Conservation (phyloP, 495 filamentous ascomycete species). For the Penicillium bovifimosum region DNA sequence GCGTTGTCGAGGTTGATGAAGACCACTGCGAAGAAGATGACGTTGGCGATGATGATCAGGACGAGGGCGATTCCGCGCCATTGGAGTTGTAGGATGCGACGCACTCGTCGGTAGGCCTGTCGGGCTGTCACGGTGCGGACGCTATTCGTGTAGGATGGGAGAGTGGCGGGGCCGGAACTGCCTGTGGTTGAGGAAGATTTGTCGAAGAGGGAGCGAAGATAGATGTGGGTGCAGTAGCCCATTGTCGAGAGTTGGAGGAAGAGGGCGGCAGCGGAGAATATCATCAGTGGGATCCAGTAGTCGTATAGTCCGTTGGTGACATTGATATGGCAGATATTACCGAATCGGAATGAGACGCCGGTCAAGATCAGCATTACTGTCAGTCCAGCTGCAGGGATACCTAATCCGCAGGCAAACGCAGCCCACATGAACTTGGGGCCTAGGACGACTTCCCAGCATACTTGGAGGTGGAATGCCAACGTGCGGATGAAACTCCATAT, state of each 20-base stretch:
- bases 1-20: conserved; percentile 81
- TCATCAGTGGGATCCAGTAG: conserved; percentile 87
- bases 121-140: conserved; percentile 77
- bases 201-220: conserved; percentile 74
- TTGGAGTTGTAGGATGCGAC: conserved; percentile 83
- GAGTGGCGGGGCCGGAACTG: conserved; percentile 47
- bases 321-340: conserved; percentile 88
- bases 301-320: conserved; percentile 69
- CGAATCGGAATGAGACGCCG: conserved; percentile 91
- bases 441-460: conserved; percentile 91
- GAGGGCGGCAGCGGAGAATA: conserved; percentile 69
- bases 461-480: conserved; percentile 90
- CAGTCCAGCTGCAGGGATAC: conserved; percentile 67
- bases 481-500: conserved; percentile 89
- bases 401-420: conserved; percentile 77
- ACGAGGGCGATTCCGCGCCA: conserved; percentile 89
- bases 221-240: conserved; percentile 90
- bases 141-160: conserved; percentile 76
- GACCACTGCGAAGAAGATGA: conserved; percentile 85
- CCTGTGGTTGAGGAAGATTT: conserved; percentile 53
- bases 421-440: conserved; percentile 87
- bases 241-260: conserved; percentile 82
- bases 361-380: conserved; percentile 73
- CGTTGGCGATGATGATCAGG: conserved; percentile 78
- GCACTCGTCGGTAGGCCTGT: conserved; percentile 81